These are phyloP conservation scores for Paecilomyces dactylethromorphus DNA, from an alignment of 2,329 filamentous ascomycete species.

Conservation along the genomic window DNA sequence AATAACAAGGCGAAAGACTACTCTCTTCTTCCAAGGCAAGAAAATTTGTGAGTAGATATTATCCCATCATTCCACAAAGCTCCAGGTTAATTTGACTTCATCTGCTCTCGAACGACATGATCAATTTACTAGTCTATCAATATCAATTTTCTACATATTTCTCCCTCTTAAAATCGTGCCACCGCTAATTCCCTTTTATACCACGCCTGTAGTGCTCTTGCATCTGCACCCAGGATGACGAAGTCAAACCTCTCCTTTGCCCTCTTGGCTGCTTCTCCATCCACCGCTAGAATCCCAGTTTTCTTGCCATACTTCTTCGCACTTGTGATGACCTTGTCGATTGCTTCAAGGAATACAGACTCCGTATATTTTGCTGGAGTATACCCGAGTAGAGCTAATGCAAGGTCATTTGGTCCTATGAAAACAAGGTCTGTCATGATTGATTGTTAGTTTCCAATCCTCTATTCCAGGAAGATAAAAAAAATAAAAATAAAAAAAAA, in stretches of 20 bases:
- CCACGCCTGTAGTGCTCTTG: conserved; percentile 1
- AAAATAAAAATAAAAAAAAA: not conserved
- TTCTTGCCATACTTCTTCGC: conserved; percentile 1
- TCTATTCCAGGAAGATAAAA: no score
- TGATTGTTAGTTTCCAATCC: not conserved
- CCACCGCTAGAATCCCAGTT: not conserved
- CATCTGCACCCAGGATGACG: conserved; percentile 1
- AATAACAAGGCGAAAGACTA: no score
- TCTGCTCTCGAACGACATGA: not conserved
- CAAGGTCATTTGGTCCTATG: conserved; percentile 25
- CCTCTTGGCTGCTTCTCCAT: not conserved
- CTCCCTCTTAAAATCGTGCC: not conserved
- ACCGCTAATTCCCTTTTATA: not conserved
- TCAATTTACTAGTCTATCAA: not conserved
- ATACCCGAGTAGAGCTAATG: conserved; percentile 1
- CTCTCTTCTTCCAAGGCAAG: not conserved
- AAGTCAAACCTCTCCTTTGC: not conserved
- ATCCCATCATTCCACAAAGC: not conserved
- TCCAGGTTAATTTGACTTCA: not conserved
- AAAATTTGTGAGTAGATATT: not conserved
- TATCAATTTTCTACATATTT: not conserved
- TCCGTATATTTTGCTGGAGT: conserved; percentile 2
- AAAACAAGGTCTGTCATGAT: conserved; percentile 23
- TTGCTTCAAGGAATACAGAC: conserved; percentile 1
- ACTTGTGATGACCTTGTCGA: not conserved